phyloP scores from a whole-genome alignment of 768 basidiomycete species.

The Suillus cothurnatus region DNA sequence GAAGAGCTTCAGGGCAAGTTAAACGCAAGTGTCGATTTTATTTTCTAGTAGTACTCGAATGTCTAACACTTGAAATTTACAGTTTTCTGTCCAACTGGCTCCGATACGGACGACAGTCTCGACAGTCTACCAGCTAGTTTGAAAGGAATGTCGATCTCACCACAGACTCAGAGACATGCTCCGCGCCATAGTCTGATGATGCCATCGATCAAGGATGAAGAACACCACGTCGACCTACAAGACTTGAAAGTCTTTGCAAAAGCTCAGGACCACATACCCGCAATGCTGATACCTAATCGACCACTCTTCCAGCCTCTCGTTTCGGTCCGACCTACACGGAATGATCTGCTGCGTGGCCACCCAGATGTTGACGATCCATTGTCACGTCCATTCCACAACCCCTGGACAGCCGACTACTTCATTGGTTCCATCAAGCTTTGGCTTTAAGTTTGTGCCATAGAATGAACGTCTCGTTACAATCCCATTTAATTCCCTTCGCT shows the following conservation, averaged over 20 bases:
- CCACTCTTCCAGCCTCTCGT: neutral
- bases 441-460: neutral
- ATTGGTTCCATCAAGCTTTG: neutral
- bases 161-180: neutral
- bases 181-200: neutral
- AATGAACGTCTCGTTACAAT: neutral
- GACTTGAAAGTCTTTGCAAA: no score
- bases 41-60: neutral
- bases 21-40: neutral
- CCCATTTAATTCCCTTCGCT: neutral
- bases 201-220: neutral
- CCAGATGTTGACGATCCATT: neutral
- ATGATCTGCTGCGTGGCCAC: neutral
- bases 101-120: neutral
- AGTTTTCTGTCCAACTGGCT: neutral
- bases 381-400: neutral
- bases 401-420: neutral
- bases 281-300: neutral
- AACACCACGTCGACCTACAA: neutral
- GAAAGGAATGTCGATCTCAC: neutral
- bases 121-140: neutral
- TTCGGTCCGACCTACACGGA: neutral
- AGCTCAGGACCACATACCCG: neutral
- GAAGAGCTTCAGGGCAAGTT: neutral
- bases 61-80: neutral